Conservation (phyloP, 768 basidiomycete species). For the Hericium alpestre region DNA sequence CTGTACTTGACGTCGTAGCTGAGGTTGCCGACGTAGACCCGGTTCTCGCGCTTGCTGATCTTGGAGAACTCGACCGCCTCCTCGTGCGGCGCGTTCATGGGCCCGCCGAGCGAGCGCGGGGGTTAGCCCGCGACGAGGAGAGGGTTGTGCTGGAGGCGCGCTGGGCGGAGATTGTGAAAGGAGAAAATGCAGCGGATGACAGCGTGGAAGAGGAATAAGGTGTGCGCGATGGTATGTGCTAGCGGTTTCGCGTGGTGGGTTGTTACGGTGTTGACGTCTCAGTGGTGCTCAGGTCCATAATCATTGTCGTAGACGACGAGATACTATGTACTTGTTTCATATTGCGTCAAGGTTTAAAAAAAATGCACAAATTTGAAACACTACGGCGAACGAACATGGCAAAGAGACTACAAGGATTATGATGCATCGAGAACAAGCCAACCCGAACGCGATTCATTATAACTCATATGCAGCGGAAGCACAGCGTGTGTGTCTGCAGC, state of each 20-base stretch:
- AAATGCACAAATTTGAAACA: too few species aligned
- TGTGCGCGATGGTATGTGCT: neutral
- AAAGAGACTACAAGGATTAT: too few species aligned
- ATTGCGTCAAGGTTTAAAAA: too few species aligned
- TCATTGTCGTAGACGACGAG: too few species aligned
- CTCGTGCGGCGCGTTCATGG: conserved; percentile 84
- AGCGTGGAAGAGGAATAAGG: neutral
- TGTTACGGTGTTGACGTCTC: neutral
- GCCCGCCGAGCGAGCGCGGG: conserved; percentile 53
- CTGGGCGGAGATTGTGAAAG: conserved; percentile 21
- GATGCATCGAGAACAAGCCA: too few species aligned
- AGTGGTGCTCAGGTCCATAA: too few species aligned
- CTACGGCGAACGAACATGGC: too few species aligned
- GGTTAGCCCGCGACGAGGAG: conserved; percentile 18
- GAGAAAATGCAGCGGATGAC: neutral
- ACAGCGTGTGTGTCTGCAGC: too few species aligned
- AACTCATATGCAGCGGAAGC: too few species aligned
- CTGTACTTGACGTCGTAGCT: conserved; percentile 98
- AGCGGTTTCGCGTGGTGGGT: neutral
- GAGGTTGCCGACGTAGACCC: conserved; percentile 98
- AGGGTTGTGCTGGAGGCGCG: conserved; percentile 25
- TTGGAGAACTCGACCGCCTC: conserved; percentile 94
- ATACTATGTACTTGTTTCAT: too few species aligned
- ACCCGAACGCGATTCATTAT: too few species aligned
- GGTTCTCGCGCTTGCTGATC: conserved; percentile 93